These are phyloP conservation scores for Cutaneotrichosporon cavernicola DNA, from an alignment of 1,284 basidiomycete species.

Conservation along the genomic window DNA sequence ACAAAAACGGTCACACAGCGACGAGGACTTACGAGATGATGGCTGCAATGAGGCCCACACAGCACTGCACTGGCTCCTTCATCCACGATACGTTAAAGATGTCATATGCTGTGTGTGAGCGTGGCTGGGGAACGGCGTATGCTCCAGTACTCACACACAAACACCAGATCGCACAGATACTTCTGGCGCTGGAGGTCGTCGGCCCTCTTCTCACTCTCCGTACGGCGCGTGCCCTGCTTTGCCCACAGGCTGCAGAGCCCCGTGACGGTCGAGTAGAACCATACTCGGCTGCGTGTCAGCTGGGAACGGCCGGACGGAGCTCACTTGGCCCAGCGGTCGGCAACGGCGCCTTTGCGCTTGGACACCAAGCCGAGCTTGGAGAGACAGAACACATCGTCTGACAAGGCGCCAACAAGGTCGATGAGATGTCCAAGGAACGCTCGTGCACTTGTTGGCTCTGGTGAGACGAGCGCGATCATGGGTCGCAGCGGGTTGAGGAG, in stretches of 20 bases:
- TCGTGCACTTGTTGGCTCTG: slow-evolving; percentile 43
- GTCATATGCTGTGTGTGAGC: slow-evolving; percentile 41
- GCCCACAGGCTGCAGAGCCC: slow-evolving; percentile 41
- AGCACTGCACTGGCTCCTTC: slow-evolving; percentile 47
- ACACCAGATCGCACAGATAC: slow-evolving; percentile 43
- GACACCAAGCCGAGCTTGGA: slow-evolving; percentile 41
- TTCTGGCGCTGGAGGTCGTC: slow-evolving; percentile 44
- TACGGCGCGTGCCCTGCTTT: slow-evolving; percentile 15
- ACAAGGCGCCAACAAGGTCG: slow-evolving; percentile 40
- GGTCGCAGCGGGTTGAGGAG: slow-evolving; percentile 49
- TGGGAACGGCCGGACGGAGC: slow-evolving; percentile 12
- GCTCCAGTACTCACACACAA: slow-evolving; percentile 42
- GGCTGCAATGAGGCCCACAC: slow-evolving; percentile 37
- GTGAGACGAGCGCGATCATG: slow-evolving; percentile 41
- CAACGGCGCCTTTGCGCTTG: slow-evolving; percentile 29
- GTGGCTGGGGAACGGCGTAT: not conserved
- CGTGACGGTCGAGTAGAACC: slow-evolving; percentile 45
- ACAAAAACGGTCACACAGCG: not conserved
- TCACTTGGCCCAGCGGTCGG: slow-evolving; percentile 46
- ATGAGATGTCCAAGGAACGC: slow-evolving; percentile 41
- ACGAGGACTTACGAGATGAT: slow-evolving; percentile 42
- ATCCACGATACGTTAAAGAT: slow-evolving; percentile 40
- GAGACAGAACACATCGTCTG: slow-evolving; percentile 47
- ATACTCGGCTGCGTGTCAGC: slow-evolving; percentile 40
- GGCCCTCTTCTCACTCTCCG: slow-evolving; percentile 20